These are phyloP conservation scores for Pseudogymnoascus pannorum DNA, from an alignment of 2,329 filamentous ascomycete genomes.

Conservation along the genomic window DNA sequence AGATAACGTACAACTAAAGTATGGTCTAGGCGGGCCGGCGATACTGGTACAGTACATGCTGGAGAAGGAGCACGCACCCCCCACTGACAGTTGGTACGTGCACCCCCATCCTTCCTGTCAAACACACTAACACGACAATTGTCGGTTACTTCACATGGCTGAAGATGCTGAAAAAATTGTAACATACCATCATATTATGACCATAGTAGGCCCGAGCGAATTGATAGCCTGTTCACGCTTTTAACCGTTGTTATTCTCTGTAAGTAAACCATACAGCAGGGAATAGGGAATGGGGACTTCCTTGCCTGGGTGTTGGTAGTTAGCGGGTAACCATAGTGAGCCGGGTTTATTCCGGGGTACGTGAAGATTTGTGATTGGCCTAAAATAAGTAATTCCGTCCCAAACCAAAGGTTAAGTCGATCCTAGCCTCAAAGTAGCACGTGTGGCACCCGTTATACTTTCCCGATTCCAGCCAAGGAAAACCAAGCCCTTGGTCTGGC, in stretches of 20 bases:
- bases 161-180: neutral
- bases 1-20: neutral
- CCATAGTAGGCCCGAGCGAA: neutral
- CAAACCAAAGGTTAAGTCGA: neutral
- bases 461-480: neutral
- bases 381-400: neutral
- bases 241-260: neutral
- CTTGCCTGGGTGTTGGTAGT: neutral
- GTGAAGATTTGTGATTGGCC: neutral
- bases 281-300: neutral
- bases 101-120: neutral
- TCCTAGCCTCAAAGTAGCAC: neutral
- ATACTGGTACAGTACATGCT: too few species aligned
- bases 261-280: too few species aligned
- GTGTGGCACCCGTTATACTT: neutral
- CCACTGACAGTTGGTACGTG: neutral
- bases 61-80: neutral
- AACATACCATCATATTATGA: neutral
- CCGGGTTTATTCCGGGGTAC: neutral
- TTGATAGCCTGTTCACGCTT: too few species aligned
- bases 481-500: constrained; percentile 3
- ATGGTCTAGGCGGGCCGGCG: neutral
- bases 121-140: neutral
- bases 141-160: neutral
- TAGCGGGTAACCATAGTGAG: neutral